Percentiles rank a stretch among this genome's conserved stretches.
Conservation (phyloP, 495 filamentous ascomycete species). For the Penicillium paradoxum region DNA sequence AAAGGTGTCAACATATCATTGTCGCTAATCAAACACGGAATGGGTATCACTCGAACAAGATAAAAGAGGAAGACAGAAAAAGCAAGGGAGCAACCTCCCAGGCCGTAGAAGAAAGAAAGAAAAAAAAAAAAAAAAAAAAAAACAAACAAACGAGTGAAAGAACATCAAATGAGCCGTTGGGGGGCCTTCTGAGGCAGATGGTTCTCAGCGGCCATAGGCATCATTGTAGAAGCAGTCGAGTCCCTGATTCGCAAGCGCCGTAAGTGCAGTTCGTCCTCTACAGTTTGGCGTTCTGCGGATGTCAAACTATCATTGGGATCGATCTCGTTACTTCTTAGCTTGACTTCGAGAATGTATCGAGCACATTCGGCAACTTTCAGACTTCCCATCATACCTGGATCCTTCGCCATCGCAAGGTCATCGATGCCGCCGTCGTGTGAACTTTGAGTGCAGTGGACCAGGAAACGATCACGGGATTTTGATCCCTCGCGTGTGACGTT, state of each 20-base stretch:
- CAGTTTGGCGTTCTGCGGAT: background rate
- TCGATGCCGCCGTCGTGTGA: background rate
- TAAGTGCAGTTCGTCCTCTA: background rate
- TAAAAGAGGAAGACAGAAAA: background rate
- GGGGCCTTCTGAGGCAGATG: background rate
- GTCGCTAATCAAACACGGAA: background rate
- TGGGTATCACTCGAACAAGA: background rate
- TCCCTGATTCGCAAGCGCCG: background rate
- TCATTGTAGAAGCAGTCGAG: background rate
- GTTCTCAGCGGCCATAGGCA: background rate
- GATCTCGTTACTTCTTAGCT: background rate
- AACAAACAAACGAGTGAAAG: background rate
- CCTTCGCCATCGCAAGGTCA: background rate
- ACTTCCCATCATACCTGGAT: background rate
- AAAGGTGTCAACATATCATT: no score
- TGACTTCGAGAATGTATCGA: background rate
- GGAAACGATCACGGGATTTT: slow-evolving; percentile 50
- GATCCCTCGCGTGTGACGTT: slow-evolving; percentile 56
- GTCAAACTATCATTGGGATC: background rate
- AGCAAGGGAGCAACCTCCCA: no score
- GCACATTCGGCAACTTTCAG: background rate
- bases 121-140: background rate
- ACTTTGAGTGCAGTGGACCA: slow-evolving; percentile 40
- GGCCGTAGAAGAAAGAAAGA: background rate
- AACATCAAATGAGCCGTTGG: no score